Evolutionary conservation across 257 asterid genomes (phyloP).

Genomic region (Henckelia pumila): DNA sequence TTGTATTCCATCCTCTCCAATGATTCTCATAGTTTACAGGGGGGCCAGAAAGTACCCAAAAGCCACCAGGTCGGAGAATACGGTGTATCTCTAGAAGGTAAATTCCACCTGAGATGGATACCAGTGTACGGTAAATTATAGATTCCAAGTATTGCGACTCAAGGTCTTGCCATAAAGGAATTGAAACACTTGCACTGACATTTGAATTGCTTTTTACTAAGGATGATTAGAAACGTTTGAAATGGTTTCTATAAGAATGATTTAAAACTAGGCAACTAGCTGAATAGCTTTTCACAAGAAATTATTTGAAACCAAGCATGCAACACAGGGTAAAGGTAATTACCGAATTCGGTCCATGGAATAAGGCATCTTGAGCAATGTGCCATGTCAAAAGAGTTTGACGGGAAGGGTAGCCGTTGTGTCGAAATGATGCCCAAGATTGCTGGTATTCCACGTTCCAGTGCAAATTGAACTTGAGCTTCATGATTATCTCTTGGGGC

Average conservation of each 20-base stretch:
- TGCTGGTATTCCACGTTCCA: constrained; percentile 98
- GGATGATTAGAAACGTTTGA: too few species aligned
- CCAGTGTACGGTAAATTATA: constrained; percentile 7
- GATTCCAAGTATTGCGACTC: neutral
- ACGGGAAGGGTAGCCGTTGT: constrained; percentile 96
- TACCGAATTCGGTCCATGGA: constrained; percentile 99
- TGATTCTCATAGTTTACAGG: constrained; percentile 90
- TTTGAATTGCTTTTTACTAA: neutral
- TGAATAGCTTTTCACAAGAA: constrained; percentile 8
- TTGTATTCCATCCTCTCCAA: constrained; percentile 98
- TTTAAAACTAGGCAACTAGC: neutral
- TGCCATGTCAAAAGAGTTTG: constrained; percentile 97
- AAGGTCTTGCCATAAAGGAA: neutral
- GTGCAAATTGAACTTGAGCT: constrained; percentile 98
- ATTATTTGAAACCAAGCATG: neutral
- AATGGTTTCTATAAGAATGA: neutral
- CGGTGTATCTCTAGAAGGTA: constrained; percentile 91
- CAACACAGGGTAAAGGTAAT: neutral
- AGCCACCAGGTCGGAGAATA: constrained; percentile 95
- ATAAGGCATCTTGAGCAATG: constrained; percentile 99
- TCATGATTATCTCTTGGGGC: constrained; percentile 98
- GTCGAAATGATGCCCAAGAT: constrained; percentile 93
- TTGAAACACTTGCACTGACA: neutral
- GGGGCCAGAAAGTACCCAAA: constrained; percentile 98
- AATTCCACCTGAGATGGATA: constrained; percentile 70